A percentile compares a stretch with the other conserved stretches of the same genome.
These are phyloP conservation scores for Teunomyces pallodes DNA, from an alignment of 805 yeast genomes.

Conservation along the genomic window DNA sequence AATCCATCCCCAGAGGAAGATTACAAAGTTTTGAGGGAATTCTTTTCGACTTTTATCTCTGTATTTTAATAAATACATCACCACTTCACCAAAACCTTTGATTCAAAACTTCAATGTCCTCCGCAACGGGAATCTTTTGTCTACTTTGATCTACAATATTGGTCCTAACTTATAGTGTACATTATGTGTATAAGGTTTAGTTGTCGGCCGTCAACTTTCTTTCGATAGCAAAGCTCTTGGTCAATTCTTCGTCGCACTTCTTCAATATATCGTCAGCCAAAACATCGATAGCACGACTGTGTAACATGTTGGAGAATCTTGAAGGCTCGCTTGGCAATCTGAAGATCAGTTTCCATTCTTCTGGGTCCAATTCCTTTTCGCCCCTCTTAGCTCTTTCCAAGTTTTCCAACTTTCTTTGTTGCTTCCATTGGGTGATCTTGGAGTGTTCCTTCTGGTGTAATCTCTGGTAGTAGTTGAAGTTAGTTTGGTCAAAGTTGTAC, in stretches of 20 bases:
- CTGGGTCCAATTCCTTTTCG: constrained; percentile 51
- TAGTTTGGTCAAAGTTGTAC: constrained; percentile 73
- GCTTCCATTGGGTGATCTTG: constrained; percentile 74
- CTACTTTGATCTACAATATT: neutral
- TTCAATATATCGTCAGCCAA: constrained; percentile 71
- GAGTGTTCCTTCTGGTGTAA: constrained; percentile 65
- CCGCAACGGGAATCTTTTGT: neutral
- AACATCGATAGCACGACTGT: constrained; percentile 65
- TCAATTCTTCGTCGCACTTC: constrained; percentile 63
- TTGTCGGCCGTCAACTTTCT: constrained; percentile 42
- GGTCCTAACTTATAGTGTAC: constrained; percentile 14
- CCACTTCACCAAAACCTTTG: too few relatives aligned
- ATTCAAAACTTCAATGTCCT: too few relatives aligned
- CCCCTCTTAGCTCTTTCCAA: constrained; percentile 56
- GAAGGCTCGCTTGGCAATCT: constrained; percentile 74
- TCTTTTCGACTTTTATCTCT: too few relatives aligned
- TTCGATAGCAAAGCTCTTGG: constrained; percentile 59
- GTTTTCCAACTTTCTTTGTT: constrained; percentile 64
- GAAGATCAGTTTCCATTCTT: constrained; percentile 62
- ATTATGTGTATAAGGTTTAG: constrained; percentile 4
- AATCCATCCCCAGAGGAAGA: too few relatives aligned
- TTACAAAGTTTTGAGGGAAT: too few relatives aligned
- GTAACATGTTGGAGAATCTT: constrained; percentile 67
- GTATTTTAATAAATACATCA: too few relatives aligned
- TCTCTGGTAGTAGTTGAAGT: constrained; percentile 80